These are phyloP conservation scores for Aegle marmelos DNA, from an alignment of 345 rosid species.

Conservation along the genomic window DNA sequence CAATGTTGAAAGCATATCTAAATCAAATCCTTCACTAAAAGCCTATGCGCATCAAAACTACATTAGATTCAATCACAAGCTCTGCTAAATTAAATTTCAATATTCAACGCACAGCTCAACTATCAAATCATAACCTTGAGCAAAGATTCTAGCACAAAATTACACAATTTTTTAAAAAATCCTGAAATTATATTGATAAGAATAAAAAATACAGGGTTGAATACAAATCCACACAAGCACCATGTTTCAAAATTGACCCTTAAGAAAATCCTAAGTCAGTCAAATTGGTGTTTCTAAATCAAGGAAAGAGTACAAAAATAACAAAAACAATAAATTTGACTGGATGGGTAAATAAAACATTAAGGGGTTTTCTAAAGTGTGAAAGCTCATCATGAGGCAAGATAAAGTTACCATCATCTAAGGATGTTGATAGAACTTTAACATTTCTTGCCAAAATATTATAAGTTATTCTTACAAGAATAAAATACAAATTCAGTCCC, in stretches of 20 bases:
- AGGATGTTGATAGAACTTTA: neutral
- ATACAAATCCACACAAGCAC: neutral
- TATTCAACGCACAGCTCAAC: neutral
- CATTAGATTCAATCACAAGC: neutral
- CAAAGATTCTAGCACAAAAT: neutral
- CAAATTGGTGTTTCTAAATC: constrained; percentile 5
- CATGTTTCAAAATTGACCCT: neutral
- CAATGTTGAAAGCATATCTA: neutral
- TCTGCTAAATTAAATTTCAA: neutral
- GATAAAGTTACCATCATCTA: neutral
- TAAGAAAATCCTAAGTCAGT: neutral
- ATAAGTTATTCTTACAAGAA: neutral
- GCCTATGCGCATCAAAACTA: neutral
- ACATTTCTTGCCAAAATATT: neutral
- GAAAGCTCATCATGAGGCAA: neutral
- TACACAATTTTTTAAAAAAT: neutral
- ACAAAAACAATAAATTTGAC: neutral
- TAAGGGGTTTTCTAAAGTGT: neutral
- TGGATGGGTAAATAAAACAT: neutral
- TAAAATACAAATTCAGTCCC: neutral
- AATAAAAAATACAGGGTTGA: neutral
- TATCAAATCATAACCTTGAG: neutral
- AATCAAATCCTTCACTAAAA: neutral
- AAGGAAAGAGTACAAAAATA: neutral
- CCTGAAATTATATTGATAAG: neutral